These are phyloP conservation scores for Taphrina pruni DNA, from an alignment of 1,139 yeast species.

Conservation along the genomic window DNA sequence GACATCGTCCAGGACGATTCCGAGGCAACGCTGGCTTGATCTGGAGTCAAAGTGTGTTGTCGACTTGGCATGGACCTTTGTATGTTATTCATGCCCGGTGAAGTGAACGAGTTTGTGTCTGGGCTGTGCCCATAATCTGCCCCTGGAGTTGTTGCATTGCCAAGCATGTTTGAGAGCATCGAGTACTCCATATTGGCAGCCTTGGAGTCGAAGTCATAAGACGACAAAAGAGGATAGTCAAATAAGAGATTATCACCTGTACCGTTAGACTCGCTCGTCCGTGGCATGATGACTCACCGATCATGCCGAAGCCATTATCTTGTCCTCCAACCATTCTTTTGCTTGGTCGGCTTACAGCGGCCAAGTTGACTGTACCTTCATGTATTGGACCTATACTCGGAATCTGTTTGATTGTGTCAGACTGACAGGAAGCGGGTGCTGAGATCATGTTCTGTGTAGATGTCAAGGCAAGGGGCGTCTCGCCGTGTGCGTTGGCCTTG, in stretches of 20 bases:
- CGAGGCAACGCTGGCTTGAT: conserved; percentile 15
- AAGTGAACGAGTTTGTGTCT: conserved; percentile 26
- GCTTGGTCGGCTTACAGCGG: conserved; percentile 10
- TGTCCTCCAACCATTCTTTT: conserved; percentile 2
- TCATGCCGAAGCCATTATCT: conserved; percentile 15
- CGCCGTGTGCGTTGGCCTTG: background rate
- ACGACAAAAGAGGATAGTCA: conserved; percentile 33
- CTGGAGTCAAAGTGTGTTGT: conserved; percentile 15
- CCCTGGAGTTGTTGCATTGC: conserved; percentile 44
- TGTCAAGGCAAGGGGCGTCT: background rate
- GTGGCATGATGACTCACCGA: background rate
- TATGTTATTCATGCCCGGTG: conserved; percentile 21
- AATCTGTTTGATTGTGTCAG: background rate
- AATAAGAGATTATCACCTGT: conserved; percentile 32
- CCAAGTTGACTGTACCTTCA: conserved; percentile 6
- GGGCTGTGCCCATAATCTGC: conserved; percentile 33
- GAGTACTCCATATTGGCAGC: conserved; percentile 86
- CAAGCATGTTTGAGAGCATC: conserved; percentile 72
- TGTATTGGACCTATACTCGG: background rate
- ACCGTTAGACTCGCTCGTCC: background rate
- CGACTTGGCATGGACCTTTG: conserved; percentile 16
- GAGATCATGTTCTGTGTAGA: background rate
- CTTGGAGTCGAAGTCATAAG: conserved; percentile 63
- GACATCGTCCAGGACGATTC: conserved; percentile 11
- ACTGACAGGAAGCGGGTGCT: background rate